phyloP scores from a whole-genome alignment of 2,329 filamentous ascomycete genomes.

The Cladophialophora carrionii region DNA sequence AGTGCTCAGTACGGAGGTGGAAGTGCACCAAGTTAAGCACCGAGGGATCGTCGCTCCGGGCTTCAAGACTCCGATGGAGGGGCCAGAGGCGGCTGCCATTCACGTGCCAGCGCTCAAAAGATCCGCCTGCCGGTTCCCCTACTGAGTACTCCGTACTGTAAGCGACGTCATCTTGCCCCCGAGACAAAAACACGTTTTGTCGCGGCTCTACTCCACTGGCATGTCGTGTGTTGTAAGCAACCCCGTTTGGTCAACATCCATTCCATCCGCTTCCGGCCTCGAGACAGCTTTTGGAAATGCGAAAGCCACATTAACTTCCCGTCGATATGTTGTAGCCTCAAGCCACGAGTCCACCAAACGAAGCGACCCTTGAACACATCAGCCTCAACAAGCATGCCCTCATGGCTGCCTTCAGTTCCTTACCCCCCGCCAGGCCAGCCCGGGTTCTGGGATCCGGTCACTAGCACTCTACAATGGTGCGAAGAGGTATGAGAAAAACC shows the following conservation, averaged over 20 bases:
- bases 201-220: neutral
- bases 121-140: conserved; percentile 8
- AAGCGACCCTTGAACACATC: neutral
- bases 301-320: neutral
- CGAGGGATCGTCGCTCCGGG: conserved; percentile 3
- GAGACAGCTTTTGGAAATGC: neutral
- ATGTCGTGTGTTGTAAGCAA: conserved; percentile 13
- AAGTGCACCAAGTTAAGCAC: neutral
- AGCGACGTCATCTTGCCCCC: conserved; percentile 13
- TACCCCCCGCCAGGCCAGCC: conserved; percentile 56
- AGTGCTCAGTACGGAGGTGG: neutral
- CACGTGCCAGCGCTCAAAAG: conserved; percentile 13
- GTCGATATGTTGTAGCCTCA: conserved; percentile 4
- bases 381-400: conserved; percentile 39
- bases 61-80: neutral
- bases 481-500: conserved; percentile 63
- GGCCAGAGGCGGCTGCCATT: neutral
- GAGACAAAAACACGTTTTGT: conserved; percentile 10
- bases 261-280: conserved; percentile 18
- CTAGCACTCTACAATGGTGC: conserved; percentile 76
- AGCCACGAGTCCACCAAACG: neutral
- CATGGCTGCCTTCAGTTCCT: conserved; percentile 50
- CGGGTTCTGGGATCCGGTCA: conserved; percentile 71
- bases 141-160: no score
- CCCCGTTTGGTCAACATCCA: conserved; percentile 1